Percentiles rank a stretch among this genome's conserved stretches.
Evolutionary conservation across 1,284 basidiomycete species (phyloP).

Genomic region (Ceratobasidium sp.): DNA sequence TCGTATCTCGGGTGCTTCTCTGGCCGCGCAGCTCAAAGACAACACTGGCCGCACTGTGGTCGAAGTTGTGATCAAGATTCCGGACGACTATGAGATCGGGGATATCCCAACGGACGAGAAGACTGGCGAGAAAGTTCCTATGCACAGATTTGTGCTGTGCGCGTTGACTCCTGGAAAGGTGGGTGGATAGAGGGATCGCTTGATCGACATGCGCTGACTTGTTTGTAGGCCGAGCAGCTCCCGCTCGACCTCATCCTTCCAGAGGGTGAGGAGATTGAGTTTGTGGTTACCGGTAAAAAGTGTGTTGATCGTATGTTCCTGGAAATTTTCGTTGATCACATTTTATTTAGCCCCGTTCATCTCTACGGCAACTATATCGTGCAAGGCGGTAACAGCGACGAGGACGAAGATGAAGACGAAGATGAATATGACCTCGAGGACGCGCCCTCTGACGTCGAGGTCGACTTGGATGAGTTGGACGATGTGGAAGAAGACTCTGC

Average conservation of each 20-base stretch:
- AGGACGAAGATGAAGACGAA: constrained; percentile 63
- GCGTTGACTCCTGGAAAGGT: constrained; percentile 32
- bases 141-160: constrained; percentile 34
- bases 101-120: constrained; percentile 23
- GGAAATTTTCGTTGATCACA: constrained; percentile 27
- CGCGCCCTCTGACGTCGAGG: constrained; percentile 62
- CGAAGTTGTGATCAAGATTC: constrained; percentile 31
- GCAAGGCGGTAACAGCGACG: constrained; percentile 56
- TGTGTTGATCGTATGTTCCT: constrained; percentile 7
- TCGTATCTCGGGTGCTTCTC: constrained; percentile 35
- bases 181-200: background rate
- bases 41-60: constrained; percentile 29
- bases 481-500: constrained; percentile 62
- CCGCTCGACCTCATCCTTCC: constrained; percentile 42
- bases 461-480: constrained; percentile 58
- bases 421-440: constrained; percentile 80
- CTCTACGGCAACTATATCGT: constrained; percentile 89
- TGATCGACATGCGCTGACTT: background rate
- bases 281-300: constrained; percentile 46
- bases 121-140: constrained; percentile 15
- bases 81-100: constrained; percentile 23
- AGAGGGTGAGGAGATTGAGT: constrained; percentile 44
- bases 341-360: constrained; percentile 69
- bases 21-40: constrained; percentile 17
- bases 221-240: constrained; percentile 43